phyloP scores from a whole-genome alignment of 1,284 basidiomycete species.

The Austroboletus rostrupii region DNA sequence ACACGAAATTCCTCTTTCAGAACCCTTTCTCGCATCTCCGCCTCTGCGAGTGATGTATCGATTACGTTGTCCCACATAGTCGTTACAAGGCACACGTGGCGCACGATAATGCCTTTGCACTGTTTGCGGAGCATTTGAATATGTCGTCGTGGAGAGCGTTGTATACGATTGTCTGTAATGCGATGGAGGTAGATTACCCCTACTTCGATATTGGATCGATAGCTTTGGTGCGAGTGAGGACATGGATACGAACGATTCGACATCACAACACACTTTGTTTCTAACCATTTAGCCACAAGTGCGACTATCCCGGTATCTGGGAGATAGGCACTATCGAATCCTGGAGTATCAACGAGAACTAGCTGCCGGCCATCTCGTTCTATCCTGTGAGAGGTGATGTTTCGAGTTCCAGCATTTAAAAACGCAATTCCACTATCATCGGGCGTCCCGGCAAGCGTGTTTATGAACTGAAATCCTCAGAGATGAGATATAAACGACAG shows the following conservation, averaged over 20 bases:
- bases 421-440: neutral
- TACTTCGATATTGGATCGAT: neutral
- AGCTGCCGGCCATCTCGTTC: neutral
- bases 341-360: conserved; percentile 12
- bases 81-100: conserved; percentile 6
- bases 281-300: neutral
- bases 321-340: conserved; percentile 1
- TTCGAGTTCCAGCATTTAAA: neutral
- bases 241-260: neutral
- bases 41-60: neutral
- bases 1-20: conserved; percentile 1
- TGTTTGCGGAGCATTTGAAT: conserved; percentile 2
- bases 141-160: neutral
- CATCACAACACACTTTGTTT: neutral
- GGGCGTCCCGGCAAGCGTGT: neutral
- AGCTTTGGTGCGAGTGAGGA: neutral
- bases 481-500: neutral
- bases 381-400: neutral
- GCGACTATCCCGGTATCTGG: conserved; percentile 1
- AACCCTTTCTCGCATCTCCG: neutral
- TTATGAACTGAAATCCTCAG: conserved; percentile 9
- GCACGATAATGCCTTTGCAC: neutral
- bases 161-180: conserved; percentile 9
- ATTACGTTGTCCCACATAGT: conserved; percentile 12
- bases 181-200: conserved; percentile 8